Conservation (phyloP, 352 stramenopile species). For the Aphanomyces invadans region DNA sequence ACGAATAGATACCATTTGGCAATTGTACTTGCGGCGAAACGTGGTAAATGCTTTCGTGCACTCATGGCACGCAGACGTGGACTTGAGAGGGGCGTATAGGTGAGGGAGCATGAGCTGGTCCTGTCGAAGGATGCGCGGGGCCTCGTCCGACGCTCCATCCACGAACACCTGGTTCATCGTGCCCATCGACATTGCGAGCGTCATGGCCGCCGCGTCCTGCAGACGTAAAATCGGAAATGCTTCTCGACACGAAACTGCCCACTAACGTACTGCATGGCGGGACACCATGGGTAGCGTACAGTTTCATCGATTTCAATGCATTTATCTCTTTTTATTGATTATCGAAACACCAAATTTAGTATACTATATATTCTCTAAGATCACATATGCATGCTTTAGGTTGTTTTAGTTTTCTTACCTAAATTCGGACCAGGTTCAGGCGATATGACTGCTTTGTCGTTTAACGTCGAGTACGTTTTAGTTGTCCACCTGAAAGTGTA, state of each 20-base stretch:
- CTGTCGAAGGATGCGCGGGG: conserved; percentile 17
- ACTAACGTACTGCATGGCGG: background rate
- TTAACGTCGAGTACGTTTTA: too few relatives aligned
- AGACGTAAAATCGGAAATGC: background rate
- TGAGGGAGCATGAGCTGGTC: conserved; percentile 18
- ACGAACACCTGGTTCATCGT: conserved; percentile 8
- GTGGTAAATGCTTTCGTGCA: conserved; percentile 18
- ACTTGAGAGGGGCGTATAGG: conserved; percentile 3
- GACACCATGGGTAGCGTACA: background rate
- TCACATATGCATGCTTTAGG: background rate
- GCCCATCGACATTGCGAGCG: conserved; percentile 14
- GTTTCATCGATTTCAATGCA: conserved; percentile 1
- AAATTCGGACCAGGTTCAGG: background rate
- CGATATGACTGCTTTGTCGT: background rate
- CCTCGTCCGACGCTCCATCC: background rate
- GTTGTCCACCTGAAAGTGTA: too few relatives aligned
- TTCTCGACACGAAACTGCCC: background rate
- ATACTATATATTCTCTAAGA: background rate
- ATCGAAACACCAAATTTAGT: background rate
- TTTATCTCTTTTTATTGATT: background rate
- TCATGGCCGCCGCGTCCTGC: background rate
- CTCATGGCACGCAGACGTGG: conserved; percentile 8
- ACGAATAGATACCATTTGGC: conserved; percentile 5
- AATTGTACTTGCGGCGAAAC: conserved; percentile 17
- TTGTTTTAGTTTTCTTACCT: background rate